Evolutionary conservation across 345 rosid genomes (phyloP).

Genomic region (Camelina hispida): DNA sequence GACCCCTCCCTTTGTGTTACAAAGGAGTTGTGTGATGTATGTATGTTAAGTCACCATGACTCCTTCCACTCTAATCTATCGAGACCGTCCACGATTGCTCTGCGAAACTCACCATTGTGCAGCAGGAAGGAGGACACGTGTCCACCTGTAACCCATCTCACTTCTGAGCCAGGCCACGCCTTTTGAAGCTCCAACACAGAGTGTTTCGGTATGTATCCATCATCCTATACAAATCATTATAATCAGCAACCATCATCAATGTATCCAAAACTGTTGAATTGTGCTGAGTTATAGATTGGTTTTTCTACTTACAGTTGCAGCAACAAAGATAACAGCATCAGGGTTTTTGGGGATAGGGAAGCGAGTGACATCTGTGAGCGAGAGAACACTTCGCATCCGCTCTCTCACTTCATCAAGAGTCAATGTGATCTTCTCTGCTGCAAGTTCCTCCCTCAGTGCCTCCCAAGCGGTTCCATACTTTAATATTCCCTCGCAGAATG

Average conservation of each 20-base stretch:
- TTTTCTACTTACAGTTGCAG: slow-evolving; percentile 88
- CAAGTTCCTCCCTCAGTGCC: slow-evolving; percentile 92
- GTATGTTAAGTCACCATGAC: slow-evolving; percentile 47
- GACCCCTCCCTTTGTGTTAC: slow-evolving; percentile 6
- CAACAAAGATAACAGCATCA: slow-evolving; percentile 82
- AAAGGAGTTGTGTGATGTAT: not conserved
- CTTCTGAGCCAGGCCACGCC: slow-evolving; percentile 99
- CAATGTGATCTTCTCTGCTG: slow-evolving; percentile 65
- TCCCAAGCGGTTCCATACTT: slow-evolving; percentile 98
- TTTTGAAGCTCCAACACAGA: slow-evolving; percentile 95
- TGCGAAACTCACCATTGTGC: slow-evolving; percentile 79
- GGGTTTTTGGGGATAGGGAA: slow-evolving; percentile 92
- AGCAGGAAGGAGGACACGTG: slow-evolving; percentile 92
- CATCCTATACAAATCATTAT: slow-evolving; percentile 59
- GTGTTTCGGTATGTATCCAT: slow-evolving; percentile 95
- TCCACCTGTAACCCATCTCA: slow-evolving; percentile 98
- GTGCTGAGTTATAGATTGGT: not conserved
- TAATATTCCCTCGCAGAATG: slow-evolving; percentile 96
- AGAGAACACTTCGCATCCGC: slow-evolving; percentile 86
- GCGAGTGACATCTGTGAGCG: slow-evolving; percentile 98
- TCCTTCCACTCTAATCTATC: slow-evolving; percentile 87
- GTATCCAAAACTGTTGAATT: not conserved
- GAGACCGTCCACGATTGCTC: slow-evolving; percentile 83
- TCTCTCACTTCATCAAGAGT: slow-evolving; percentile 95
- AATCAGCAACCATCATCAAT: not conserved